phyloP scores from a whole-genome alignment of 2,329 filamentous ascomycete species.

The Botryosphaeria dothidea region DNA sequence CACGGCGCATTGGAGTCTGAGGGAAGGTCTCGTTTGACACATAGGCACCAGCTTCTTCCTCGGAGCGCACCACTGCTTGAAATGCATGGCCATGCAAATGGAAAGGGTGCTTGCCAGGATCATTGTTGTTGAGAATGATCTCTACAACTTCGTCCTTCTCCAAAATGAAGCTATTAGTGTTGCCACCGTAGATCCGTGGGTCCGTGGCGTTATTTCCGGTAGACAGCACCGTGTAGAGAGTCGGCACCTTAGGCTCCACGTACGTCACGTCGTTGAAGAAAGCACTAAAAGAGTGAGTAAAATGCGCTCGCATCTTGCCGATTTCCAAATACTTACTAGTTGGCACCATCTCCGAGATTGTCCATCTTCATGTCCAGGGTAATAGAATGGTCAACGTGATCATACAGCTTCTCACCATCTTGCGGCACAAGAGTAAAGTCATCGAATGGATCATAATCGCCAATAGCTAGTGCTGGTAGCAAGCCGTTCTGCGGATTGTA shows the following conservation, averaged over 20 bases:
- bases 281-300: constrained; percentile 32
- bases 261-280: constrained; percentile 76
- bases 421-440: constrained; percentile 71
- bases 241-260: constrained; percentile 71
- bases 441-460: constrained; percentile 69
- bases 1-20: constrained; percentile 49
- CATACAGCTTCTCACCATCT: constrained; percentile 63
- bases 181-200: constrained; percentile 48
- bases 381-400: constrained; percentile 63
- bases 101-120: constrained; percentile 70
- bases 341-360: constrained; percentile 66
- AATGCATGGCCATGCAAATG: constrained; percentile 62
- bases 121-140: constrained; percentile 75
- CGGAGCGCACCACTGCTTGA: constrained; percentile 36
- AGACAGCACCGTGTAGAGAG: constrained; percentile 73
- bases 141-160: constrained; percentile 68
- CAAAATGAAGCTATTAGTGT: constrained; percentile 63
- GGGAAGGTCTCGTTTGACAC: constrained; percentile 39
- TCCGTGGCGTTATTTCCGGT: constrained; percentile 52
- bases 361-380: constrained; percentile 63
- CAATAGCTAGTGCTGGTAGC: constrained; percentile 55
- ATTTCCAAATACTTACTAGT: constrained; percentile 54
- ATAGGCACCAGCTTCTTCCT: constrained; percentile 33
- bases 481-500: constrained; percentile 52
- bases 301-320: neutral